A percentile compares a stretch with the other conserved stretches of the same genome.
Conservation (phyloP, 2,329 filamentous ascomycete genomes). For the Camillea tinctor region DNA sequence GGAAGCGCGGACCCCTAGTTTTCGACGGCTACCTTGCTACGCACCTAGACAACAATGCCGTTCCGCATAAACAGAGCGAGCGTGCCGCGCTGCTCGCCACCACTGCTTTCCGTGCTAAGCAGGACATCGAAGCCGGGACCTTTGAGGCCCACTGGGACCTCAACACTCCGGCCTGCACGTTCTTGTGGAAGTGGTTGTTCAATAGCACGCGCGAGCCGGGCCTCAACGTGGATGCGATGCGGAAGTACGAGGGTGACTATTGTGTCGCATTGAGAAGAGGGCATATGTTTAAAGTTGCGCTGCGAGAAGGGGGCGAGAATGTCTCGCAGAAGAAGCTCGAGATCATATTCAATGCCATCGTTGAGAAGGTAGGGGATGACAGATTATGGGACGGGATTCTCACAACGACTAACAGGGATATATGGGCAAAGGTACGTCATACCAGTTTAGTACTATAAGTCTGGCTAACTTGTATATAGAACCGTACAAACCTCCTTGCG, state of each 20-base stretch:
- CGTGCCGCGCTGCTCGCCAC: constrained; percentile 5
- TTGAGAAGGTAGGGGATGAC: neutral
- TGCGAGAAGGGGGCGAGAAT: constrained; percentile 7
- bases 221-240: constrained; percentile 7
- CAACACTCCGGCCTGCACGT: constrained; percentile 8
- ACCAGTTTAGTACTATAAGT: no score
- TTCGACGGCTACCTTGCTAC: neutral
- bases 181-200: constrained; percentile 7
- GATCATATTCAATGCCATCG: neutral
- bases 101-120: constrained; percentile 3
- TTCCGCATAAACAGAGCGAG: constrained; percentile 10
- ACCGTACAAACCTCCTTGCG: constrained; percentile 2
- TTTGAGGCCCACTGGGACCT: constrained; percentile 2
- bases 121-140: constrained; percentile 2
- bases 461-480: neutral
- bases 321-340: constrained; percentile 3
- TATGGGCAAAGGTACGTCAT: neutral
- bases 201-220: constrained; percentile 9
- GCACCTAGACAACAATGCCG: constrained; percentile 1
- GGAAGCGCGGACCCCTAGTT: no score
- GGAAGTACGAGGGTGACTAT: constrained; percentile 3
- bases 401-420: neutral
- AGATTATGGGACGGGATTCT: neutral
- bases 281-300: constrained; percentile 8
- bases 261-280: constrained; percentile 6